Percentiles rank a stretch among this genome's conserved stretches.
phyloP scores from a whole-genome alignment of 2,329 filamentous ascomycete genomes.

The Cyphellophora attinorum region DNA sequence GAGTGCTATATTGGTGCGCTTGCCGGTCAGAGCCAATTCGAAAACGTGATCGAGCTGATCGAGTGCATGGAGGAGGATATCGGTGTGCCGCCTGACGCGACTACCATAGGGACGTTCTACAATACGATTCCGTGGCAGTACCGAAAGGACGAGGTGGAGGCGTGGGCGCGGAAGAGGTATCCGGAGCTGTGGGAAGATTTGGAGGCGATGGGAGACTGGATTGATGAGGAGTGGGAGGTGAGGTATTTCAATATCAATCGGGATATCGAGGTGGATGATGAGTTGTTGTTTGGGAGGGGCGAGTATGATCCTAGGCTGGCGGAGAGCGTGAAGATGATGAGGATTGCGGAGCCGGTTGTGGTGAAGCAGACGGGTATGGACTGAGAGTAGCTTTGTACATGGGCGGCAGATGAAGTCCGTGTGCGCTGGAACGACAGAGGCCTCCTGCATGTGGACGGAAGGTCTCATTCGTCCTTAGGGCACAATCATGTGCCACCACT shows the following conservation, averaged over 20 bases:
- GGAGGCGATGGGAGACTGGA: conserved; percentile 24
- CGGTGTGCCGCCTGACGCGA: conserved; percentile 56
- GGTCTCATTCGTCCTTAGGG: too few species aligned
- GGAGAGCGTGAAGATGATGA: conserved; percentile 6
- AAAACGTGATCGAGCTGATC: conserved; percentile 58
- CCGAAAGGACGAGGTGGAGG: conserved; percentile 60
- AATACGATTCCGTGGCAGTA: conserved; percentile 60
- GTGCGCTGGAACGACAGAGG: too few species aligned
- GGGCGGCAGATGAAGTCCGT: too few species aligned
- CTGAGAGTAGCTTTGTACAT: too few species aligned
- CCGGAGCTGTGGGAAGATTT: conserved; percentile 61
- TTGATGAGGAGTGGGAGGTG: conserved; percentile 20
- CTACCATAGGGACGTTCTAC: conserved; percentile 64
- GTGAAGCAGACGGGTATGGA: background rate
- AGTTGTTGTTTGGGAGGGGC: conserved; percentile 13
- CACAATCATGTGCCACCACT: too few species aligned
- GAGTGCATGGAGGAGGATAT: conserved; percentile 57
- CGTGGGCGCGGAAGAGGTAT: conserved; percentile 62
- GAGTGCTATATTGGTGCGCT: conserved; percentile 68
- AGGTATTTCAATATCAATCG: conserved; percentile 17
- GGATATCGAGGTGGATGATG: conserved; percentile 16
- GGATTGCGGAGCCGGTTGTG: conserved; percentile 10
- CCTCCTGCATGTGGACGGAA: too few species aligned
- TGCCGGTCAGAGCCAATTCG: conserved; percentile 60
- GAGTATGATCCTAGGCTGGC: conserved; percentile 15